phyloP scores from a whole-genome alignment of 2,329 filamentous ascomycete species.

The Xylaria sp. region DNA sequence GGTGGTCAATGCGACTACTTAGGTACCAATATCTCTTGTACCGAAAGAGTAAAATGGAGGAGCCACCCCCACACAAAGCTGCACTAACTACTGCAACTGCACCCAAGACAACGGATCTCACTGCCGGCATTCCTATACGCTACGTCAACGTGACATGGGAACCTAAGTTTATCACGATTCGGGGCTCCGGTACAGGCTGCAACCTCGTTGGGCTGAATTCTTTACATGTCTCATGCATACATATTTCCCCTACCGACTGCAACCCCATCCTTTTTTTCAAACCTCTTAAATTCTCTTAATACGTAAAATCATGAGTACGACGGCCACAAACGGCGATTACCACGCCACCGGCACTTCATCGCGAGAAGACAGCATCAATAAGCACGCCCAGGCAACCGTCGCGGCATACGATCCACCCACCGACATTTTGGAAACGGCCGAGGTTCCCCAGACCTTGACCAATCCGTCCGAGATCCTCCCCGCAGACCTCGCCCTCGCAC shows the following conservation, averaged over 20 bases:
- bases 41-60: not conserved
- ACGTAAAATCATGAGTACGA: conserved; percentile 32
- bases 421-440: conserved; percentile 42
- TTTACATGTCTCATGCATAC: conserved; percentile 11
- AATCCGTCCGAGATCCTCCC: conserved; percentile 40
- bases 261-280: conserved; percentile 13
- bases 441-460: conserved; percentile 43
- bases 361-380: conserved; percentile 11
- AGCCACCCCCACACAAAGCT: not conserved
- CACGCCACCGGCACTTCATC: conserved; percentile 25
- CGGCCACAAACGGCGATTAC: conserved; percentile 32
- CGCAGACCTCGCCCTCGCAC: conserved; percentile 45
- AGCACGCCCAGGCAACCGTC: conserved; percentile 23
- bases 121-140: conserved; percentile 20
- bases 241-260: conserved; percentile 8
- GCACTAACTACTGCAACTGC: no score
- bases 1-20: no score
- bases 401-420: conserved; percentile 39
- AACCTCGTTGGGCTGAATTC: conserved; percentile 27
- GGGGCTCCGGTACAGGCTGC: not conserved
- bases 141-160: conserved; percentile 29
- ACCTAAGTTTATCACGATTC: conserved; percentile 6
- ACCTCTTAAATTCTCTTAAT: not conserved
- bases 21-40: no score
- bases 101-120: conserved; percentile 28